phyloP scores from a whole-genome alignment of 768 basidiomycete genomes.

The Rhizopogon vinicolor region DNA sequence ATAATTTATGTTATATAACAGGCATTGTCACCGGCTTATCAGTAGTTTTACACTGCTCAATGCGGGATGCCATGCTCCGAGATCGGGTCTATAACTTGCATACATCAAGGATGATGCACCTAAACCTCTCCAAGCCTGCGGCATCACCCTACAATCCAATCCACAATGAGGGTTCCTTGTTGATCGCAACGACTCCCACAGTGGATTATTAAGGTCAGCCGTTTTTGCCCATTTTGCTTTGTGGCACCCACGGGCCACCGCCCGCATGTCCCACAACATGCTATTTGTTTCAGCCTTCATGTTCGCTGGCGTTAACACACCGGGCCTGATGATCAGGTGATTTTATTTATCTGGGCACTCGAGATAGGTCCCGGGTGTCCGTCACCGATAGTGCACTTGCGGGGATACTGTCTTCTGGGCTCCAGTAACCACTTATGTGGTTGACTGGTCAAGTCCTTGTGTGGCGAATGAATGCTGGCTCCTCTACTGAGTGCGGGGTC shows the following conservation, averaged over 20 bases:
- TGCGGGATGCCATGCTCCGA: not conserved
- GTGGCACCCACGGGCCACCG: not conserved
- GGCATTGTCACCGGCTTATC: conserved; percentile 2
- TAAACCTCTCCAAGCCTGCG: not conserved
- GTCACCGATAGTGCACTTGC: not conserved
- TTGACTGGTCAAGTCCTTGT: not conserved
- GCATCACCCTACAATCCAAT: not conserved
- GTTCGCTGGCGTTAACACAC: not conserved
- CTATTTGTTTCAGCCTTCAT: not conserved
- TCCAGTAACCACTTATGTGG: not conserved
- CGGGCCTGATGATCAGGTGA: not conserved
- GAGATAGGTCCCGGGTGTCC: not conserved
- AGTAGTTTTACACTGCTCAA: not conserved
- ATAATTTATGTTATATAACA: not conserved
- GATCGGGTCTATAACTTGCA: not conserved
- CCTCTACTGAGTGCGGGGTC: not conserved
- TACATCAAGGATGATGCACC: not conserved
- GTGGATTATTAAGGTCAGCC: not conserved
- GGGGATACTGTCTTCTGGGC: not conserved
- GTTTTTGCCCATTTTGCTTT: not conserved
- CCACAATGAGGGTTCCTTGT: not conserved
- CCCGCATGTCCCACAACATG: not conserved
- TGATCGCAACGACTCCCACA: not conserved
- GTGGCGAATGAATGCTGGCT: not conserved
- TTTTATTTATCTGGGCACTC: not conserved